phyloP scores from a whole-genome alignment of 2,329 filamentous ascomycete species.

The Neofusicoccum cordaticola region DNA sequence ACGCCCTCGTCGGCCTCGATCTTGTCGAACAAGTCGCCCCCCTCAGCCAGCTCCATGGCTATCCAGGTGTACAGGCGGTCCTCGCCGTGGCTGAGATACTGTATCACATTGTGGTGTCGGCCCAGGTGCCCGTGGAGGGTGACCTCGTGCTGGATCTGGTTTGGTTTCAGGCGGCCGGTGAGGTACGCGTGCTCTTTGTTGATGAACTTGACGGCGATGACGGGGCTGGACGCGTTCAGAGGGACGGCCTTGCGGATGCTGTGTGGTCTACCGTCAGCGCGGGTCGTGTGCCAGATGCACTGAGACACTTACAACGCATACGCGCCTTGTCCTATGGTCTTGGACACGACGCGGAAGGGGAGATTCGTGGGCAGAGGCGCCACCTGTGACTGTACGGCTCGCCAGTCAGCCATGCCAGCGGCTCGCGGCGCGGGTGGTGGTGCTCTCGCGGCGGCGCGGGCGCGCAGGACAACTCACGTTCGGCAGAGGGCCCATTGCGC shows the following conservation, averaged over 20 bases:
- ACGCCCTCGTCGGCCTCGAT: conserved; percentile 97
- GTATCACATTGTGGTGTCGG: conserved; percentile 88
- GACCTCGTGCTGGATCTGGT: conserved; percentile 90
- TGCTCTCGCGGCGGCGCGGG: neutral
- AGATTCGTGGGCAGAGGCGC: conserved; percentile 81
- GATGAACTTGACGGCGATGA: conserved; percentile 98
- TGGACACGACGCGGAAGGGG: conserved; percentile 91
- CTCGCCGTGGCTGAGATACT: conserved; percentile 85
- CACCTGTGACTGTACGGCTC: conserved; percentile 68
- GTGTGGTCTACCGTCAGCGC: conserved; percentile 20
- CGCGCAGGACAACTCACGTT: conserved; percentile 23
- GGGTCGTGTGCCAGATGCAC: neutral
- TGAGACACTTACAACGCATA: conserved; percentile 80
- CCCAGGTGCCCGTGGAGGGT: conserved; percentile 85
- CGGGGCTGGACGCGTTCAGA: conserved; percentile 62
- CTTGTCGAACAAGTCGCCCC: conserved; percentile 97
- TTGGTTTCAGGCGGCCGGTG: conserved; percentile 81
- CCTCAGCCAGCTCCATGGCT: conserved; percentile 94
- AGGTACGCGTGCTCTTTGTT: conserved; percentile 93
- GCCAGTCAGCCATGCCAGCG: conserved; percentile 1
- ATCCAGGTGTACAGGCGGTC: conserved; percentile 92
- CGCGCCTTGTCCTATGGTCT: conserved; percentile 92
- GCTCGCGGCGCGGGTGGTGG: neutral
- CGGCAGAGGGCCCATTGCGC: conserved; percentile 28
- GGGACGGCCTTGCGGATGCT: conserved; percentile 94